Conservation (phyloP, 2,329 filamentous ascomycete species). For the Aspergillus sp. region DNA sequence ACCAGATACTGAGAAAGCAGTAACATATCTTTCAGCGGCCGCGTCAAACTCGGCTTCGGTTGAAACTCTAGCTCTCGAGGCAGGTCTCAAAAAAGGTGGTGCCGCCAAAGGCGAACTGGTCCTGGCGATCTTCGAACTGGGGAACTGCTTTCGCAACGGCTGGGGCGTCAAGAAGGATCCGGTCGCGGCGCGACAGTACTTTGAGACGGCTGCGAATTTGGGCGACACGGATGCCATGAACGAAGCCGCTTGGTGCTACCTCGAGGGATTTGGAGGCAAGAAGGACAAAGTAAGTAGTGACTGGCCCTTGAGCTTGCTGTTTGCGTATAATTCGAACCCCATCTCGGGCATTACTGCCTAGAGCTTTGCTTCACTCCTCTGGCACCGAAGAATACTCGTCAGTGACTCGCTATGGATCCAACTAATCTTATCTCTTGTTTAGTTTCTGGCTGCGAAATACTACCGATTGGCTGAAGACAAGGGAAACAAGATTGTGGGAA, state of each 20-base stretch:
- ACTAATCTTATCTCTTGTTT: slow-evolving; percentile 18
- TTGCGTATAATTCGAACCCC: background rate
- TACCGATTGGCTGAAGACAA: slow-evolving; percentile 88
- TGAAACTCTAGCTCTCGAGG: slow-evolving; percentile 80
- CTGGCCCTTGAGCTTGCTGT: slow-evolving; percentile 10
- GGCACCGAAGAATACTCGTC: slow-evolving; percentile 19
- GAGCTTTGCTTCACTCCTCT: slow-evolving; percentile 27
- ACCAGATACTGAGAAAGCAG: slow-evolving; percentile 71
- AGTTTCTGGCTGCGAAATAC: slow-evolving; percentile 75
- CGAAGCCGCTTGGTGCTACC: slow-evolving; percentile 92
- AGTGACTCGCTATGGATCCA: slow-evolving; percentile 15
- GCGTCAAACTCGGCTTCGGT: slow-evolving; percentile 88
- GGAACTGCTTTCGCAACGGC: slow-evolving; percentile 78
- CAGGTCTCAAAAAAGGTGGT: slow-evolving; percentile 90
- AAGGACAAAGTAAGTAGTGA: slow-evolving; percentile 92
- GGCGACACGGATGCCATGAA: slow-evolving; percentile 98
- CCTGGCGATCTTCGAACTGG: slow-evolving; percentile 91
- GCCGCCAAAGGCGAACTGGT: slow-evolving; percentile 95
- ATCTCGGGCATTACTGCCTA: slow-evolving; percentile 40
- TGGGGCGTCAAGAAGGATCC: slow-evolving; percentile 91
- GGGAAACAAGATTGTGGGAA: slow-evolving; percentile 88
- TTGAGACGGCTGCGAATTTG: slow-evolving; percentile 95
- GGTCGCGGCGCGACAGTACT: slow-evolving; percentile 85
- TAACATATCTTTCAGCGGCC: slow-evolving; percentile 84
- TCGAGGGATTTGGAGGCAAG: slow-evolving; percentile 94